Conservation (phyloP, 306 rosid species). For the Quillaja saponaria region DNA sequence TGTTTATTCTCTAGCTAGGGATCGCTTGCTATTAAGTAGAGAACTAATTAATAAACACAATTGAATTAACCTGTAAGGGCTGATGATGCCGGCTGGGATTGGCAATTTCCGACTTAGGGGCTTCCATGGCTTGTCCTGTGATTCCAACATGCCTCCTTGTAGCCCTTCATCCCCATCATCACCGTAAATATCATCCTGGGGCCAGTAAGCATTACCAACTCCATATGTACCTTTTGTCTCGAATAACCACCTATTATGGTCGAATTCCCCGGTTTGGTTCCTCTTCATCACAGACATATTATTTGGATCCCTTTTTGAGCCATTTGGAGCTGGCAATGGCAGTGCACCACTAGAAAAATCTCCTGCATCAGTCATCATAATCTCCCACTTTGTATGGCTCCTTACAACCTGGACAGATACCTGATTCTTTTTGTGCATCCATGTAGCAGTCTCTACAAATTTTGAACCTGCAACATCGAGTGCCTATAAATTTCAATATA, state of each 20-base stretch:
- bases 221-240: slow-evolving; percentile 91
- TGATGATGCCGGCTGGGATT: slow-evolving; percentile 56
- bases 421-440: slow-evolving; percentile 71
- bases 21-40: too few relatives aligned
- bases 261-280: slow-evolving; percentile 83
- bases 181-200: slow-evolving; percentile 47
- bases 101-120: slow-evolving; percentile 64
- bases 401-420: slow-evolving; percentile 85
- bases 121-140: slow-evolving; percentile 68
- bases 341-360: slow-evolving; percentile 49
- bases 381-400: slow-evolving; percentile 66
- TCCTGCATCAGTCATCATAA: slow-evolving; percentile 43
- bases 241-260: slow-evolving; percentile 83
- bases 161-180: slow-evolving; percentile 43
- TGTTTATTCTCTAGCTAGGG: too few relatives aligned
- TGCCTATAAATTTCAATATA: background rate
- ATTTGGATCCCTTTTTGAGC: slow-evolving; percentile 52
- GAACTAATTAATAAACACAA: too few relatives aligned
- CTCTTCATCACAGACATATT: slow-evolving; percentile 85
- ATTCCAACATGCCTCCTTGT: slow-evolving; percentile 48
- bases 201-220: slow-evolving; percentile 80
- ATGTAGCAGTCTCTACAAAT: slow-evolving; percentile 85
- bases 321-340: slow-evolving; percentile 57
- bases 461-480: slow-evolving; percentile 54
- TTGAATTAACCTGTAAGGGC: slow-evolving; percentile 98